These are phyloP conservation scores for Verbena officinalis DNA, from an alignment of 257 asterid species.

Conservation along the genomic window DNA sequence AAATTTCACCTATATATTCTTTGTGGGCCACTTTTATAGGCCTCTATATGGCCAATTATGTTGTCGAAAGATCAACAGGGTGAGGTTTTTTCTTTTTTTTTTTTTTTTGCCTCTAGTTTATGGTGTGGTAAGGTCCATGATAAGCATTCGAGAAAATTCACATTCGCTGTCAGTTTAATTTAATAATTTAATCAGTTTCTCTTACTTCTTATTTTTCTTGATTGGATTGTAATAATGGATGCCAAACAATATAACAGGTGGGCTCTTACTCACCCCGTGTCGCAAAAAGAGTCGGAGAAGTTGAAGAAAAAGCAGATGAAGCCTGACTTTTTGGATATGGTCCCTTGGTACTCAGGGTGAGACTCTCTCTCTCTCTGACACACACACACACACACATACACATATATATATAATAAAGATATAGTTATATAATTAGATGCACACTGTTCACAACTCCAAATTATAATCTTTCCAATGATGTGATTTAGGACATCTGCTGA, in stretches of 20 bases:
- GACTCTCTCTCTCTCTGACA: constrained; percentile 27
- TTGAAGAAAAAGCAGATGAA: constrained; percentile 85
- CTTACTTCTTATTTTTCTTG: neutral
- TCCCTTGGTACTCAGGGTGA: constrained; percentile 99
- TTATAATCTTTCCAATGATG: constrained; percentile 29
- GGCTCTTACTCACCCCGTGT: constrained; percentile 98
- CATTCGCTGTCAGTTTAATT: neutral
- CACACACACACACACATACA: neutral
- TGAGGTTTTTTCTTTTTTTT: constrained; percentile 39
- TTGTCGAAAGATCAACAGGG: constrained; percentile 98
- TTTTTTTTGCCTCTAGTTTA: constrained; percentile 15
- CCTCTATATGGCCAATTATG: constrained; percentile 98
- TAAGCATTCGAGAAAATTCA: constrained; percentile 1
- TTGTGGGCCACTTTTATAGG: constrained; percentile 99
- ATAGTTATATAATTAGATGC: constrained; percentile 11
- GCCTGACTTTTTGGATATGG: constrained; percentile 98
- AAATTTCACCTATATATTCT: constrained; percentile 95
- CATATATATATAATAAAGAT: no score
- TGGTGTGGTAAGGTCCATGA: constrained; percentile 13
- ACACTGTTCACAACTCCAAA: no score
- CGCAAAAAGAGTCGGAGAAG: constrained; percentile 82
- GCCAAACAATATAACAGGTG: constrained; percentile 57
- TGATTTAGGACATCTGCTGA: constrained; percentile 94
- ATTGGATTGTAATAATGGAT: constrained; percentile 9
- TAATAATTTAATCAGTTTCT: neutral